Evolutionary conservation across 495 filamentous ascomycete genomes (phyloP), one percentile per base, ranked within the genome.

Genomic region (Podospora didyma): DNA sequence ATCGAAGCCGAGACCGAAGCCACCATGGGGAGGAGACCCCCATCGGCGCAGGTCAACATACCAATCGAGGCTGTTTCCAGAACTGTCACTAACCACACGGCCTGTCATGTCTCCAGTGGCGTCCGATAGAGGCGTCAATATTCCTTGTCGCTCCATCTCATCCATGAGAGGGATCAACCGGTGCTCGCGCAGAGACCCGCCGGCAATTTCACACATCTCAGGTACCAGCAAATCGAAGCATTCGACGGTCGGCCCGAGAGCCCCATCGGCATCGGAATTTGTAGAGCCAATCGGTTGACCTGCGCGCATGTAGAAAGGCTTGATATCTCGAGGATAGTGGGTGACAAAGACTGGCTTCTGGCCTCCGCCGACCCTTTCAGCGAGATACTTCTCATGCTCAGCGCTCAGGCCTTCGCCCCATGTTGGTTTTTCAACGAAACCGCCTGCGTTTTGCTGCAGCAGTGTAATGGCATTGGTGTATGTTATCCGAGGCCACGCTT

Each of bases 181-280:
- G 73, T 97, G 87, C 70, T 97, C 94, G 70, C 94, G 92, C 72
- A 97, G 82, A 3, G 93, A 97, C 22, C 94, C 94, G 17, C 94
- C 94, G 19, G 86, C 89, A 48, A 97, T 82, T 71, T 98, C 94
- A 70, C 90, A 91, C 52, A 90, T 74, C 55, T 92, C 89, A 14
- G 94, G 93, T 31, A 97, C 82, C 17, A 98, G 82, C 49, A 98
- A 85, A 75, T 98, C 94, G 68, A 98, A 98, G 72, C 93, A 97
- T 19, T 93, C 89, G 11, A 92, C 92, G 3, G 92, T 96, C 51
- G 74, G 67, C 54, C 63, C 51, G n/a, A 67, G 67, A 47, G 57
- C 16, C 47, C 42, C 61, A 16, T 47, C 17, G 46, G 19, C 47
- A 55, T 60, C 34, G 42, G 22, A 56, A 7, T 17, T 14, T 49